Base-by-base conservation (phyloP, 768 basidiomycete genomes). In the Dioszegia hungarica region DNA sequence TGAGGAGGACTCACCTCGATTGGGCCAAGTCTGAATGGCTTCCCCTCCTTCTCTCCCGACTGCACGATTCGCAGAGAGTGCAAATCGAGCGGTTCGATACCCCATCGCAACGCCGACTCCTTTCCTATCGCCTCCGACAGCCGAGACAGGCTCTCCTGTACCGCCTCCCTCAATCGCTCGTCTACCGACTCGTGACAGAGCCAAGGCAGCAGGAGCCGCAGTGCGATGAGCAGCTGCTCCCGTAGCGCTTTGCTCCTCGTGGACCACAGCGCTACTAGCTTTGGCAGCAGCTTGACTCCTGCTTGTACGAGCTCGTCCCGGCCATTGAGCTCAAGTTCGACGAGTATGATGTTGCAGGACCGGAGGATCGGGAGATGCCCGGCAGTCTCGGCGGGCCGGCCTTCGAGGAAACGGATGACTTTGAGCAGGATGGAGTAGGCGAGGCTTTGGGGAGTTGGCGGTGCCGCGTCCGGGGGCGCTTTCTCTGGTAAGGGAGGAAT, bases 221-320 rank as follows among this genome's bases (percentile, higher is more conserved):
- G 76, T 22, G 89, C 80, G n/a, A 85, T 80, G 27, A 92, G 79
- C 17, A 97, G 78, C 40, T 84, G 82, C 73, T 93, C 91, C 71
- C 92, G 91, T 63, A 87, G 78, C 8, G 79, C 74, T 57, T 82
- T 85, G 72, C 85, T 86, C 77, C 89, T 90, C 17, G 86, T 86
- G 1, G 81, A 80, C 90, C 90, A 95, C 24, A 94, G 76, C 1
- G 76, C 77, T 2, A 91, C 79, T 5, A 97, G 67, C 2, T 75
- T 74, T 43, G 83, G 77, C 85, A 91, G 89, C 1, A 85, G 78
- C 27, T 76, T 75, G 4, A 78, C 75, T 0, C 88, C 87, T 61
- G 89, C 86, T 17, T 74, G 73, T 8, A 81, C 79, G 34, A 89
- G 82, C 2, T 82, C 80, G 8, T 79, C 68, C 38, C 81, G 83